Percentiles rank a stretch among this genome's conserved stretches.
Evolutionary conservation across 257 asterid genomes (phyloP).

Genomic region (Solanum rostratum): DNA sequence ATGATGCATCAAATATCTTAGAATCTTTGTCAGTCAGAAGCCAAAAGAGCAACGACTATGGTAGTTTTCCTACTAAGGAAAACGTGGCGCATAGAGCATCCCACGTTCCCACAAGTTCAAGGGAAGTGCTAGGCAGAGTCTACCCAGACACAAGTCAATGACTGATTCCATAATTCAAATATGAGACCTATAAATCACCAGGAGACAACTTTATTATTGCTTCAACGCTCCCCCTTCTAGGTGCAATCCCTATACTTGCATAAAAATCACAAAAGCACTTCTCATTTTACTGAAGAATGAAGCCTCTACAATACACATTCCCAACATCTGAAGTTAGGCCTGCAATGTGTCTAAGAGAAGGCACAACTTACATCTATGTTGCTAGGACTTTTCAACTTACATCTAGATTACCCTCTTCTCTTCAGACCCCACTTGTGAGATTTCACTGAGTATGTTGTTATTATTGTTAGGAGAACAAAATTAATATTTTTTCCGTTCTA

Average conservation of each 20-base stretch:
- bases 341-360: background rate
- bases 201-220: background rate
- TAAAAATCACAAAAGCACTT: background rate
- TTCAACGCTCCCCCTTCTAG: background rate
- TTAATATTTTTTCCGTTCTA: too few species aligned
- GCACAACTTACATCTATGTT: background rate
- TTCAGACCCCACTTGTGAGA: too few species aligned
- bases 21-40: background rate
- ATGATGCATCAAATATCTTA: background rate
- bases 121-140: background rate
- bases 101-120: background rate
- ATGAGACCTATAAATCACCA: background rate
- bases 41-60: background rate
- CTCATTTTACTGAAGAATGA: background rate
- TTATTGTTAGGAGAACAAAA: too few species aligned
- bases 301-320: background rate
- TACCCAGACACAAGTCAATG: background rate
- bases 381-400: fast-evolving
- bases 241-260: background rate
- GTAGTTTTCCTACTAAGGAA: too few species aligned
- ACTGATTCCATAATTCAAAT: background rate
- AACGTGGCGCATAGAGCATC: background rate
- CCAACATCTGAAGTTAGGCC: background rate
- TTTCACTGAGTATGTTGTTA: too few species aligned
- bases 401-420: too few species aligned